phyloP scores from a whole-genome alignment of 768 basidiomycete genomes.

The Lepiota venenata region DNA sequence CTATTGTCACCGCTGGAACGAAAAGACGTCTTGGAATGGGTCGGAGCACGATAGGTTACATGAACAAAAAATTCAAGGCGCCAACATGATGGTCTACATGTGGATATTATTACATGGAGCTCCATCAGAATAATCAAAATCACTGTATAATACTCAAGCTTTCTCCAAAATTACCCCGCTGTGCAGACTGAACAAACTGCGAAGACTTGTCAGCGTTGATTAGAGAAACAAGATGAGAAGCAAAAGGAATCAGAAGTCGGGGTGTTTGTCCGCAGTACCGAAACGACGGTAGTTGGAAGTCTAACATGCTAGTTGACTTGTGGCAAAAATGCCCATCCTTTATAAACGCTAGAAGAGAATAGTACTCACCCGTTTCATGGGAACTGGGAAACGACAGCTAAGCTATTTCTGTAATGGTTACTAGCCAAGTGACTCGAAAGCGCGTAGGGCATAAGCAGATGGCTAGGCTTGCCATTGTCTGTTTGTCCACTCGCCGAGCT shows the following conservation, averaged over 20 bases:
- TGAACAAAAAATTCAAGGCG: constrained; percentile 72
- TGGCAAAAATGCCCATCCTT: constrained; percentile 37
- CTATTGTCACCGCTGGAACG: constrained; percentile 20
- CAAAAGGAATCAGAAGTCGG: constrained; percentile 29
- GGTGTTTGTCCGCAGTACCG: constrained; percentile 37
- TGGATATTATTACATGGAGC: background rate
- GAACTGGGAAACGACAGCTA: too few relatives aligned
- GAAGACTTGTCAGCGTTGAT: constrained; percentile 3
- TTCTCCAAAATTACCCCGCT: background rate
- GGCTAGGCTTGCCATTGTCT: too few relatives aligned
- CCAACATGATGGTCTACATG: constrained; percentile 21
- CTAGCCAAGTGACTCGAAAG: too few relatives aligned
- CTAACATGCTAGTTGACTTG: constrained; percentile 48
- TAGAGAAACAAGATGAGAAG: constrained; percentile 13
- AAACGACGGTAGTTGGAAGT: constrained; percentile 39
- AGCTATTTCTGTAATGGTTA: too few relatives aligned
- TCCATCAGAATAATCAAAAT: background rate
- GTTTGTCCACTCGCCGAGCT: too few relatives aligned
- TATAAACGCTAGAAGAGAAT: constrained; percentile 8
- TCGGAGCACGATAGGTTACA: constrained; percentile 43
- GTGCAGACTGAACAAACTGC: background rate
- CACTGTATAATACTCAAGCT: background rate
- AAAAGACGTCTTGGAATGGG: constrained; percentile 69
- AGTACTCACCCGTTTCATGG: constrained; percentile 15
- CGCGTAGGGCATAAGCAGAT: too few relatives aligned